Percentiles rank a stretch among this genome's conserved stretches.
Evolutionary conservation across 768 basidiomycete genomes (phyloP).

Genomic region (Phylloporus sp.): DNA sequence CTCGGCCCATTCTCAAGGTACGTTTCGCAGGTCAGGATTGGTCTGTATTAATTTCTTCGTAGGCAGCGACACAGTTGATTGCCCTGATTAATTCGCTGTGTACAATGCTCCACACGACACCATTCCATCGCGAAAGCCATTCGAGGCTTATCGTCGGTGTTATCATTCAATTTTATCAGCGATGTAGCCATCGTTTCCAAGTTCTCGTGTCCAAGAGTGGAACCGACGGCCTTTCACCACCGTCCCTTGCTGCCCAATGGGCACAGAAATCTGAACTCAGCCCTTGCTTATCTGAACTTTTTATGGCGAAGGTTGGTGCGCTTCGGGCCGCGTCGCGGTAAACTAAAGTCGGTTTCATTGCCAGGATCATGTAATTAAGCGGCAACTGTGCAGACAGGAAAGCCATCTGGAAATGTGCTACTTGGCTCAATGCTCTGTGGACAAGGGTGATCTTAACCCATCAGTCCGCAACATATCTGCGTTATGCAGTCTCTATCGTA

Average conservation of each 20-base stretch:
- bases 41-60: constrained; percentile 4
- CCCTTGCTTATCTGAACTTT: constrained; percentile 64
- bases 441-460: constrained; percentile 60
- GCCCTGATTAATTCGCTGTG: constrained; percentile 89
- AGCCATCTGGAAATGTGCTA: constrained; percentile 71
- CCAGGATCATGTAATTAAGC: constrained; percentile 42
- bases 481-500: constrained; percentile 76
- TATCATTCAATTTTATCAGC: constrained; percentile 93
- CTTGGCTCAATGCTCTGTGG: constrained; percentile 49
- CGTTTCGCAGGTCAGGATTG: constrained; percentile 2
- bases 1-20: constrained; percentile 78
- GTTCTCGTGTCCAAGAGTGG: constrained; percentile 52
- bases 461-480: constrained; percentile 69
- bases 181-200: constrained; percentile 85
- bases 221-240: constrained; percentile 35
- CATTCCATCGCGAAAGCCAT: constrained; percentile 94
- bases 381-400: constrained; percentile 69
- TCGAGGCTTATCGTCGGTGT: constrained; percentile 89
- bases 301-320: constrained; percentile 46
- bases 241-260: constrained; percentile 72
- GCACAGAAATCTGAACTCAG: constrained; percentile 80
- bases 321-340: not conserved
- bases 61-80: constrained; percentile 84
- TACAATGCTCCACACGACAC: constrained; percentile 83
- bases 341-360: not conserved